Base-by-base conservation (phyloP, 2,329 filamentous ascomycete species). In the Lachnellula subtilissima region DNA sequence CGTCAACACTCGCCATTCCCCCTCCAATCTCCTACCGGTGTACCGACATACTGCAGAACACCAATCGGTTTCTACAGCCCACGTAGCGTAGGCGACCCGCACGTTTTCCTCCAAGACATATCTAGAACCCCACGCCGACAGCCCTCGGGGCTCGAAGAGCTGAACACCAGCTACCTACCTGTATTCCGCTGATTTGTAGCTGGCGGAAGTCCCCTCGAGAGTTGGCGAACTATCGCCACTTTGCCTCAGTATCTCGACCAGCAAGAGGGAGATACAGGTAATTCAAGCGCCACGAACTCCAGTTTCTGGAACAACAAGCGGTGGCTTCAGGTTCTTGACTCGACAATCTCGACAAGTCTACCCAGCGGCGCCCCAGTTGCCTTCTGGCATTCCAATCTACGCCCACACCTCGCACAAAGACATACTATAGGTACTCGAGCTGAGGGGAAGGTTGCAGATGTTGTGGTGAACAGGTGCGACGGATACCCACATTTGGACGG, bases 401-500 rank as follows among this genome's bases (percentile, higher is more conserved):
- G 28, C 50, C 43, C 50, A 40, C 32, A 51, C 43, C 62, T 61
- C 57, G 57, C 53, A 61, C 60, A 55, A 54, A 49, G 11, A 52
- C 15, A 62, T 45, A 19, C 25, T 51, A 54, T 60, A 22, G 22
- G 22, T 22, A 59, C 57, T 65, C 62, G 66, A 68, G 63, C 60
- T 60, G 62, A 64, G 61, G 63, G 64, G 58, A 55, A 55, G 59
- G 55, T 59, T 59, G 64, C 62, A 67, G 61, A 66, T 65, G 62
- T 51, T 63, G 58, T 56, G 64, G 66, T 65, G 62, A 67, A 62
- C 57, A 60, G 55, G 67, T 69, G 65, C 57, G 56, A 69, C 68
- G 61, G 65, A 58, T 57, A 65, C 65, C 66, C 64, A 65, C 62
- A 65, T 67, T 63, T 65, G 67, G 61, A 66, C 64, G 61, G 65